Conservation (phyloP, 495 filamentous ascomycete species). For the Podospora pseudocomata region DNA sequence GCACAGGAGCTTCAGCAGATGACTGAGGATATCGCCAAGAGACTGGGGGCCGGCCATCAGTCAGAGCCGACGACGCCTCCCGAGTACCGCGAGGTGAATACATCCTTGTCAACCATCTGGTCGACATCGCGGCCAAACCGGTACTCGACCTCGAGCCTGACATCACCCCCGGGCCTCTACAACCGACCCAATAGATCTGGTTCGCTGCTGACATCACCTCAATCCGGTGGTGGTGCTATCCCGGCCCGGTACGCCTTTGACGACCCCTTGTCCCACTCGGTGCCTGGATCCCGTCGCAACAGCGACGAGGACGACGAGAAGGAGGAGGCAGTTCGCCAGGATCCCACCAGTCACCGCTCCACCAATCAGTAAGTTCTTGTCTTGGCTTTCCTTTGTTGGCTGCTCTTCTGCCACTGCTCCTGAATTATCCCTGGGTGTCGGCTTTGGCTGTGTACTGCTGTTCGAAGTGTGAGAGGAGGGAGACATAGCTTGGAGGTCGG, state of each 20-base stretch:
- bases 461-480: background rate
- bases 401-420: background rate
- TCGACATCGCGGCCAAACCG: slow-evolving; percentile 69
- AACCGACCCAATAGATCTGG: slow-evolving; percentile 69
- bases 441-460: background rate
- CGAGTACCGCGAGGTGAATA: slow-evolving; percentile 70
- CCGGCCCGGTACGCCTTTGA: slow-evolving; percentile 49
- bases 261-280: slow-evolving; percentile 71
- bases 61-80: slow-evolving; percentile 97
- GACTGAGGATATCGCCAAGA: slow-evolving; percentile 62
- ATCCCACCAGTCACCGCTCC: slow-evolving; percentile 63
- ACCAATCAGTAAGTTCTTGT: slow-evolving; percentile 58
- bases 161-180: slow-evolving; percentile 72
- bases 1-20: slow-evolving; percentile 79
- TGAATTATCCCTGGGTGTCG: background rate
- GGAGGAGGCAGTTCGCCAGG: slow-evolving; percentile 59
- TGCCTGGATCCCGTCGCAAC: slow-evolving; percentile 80
- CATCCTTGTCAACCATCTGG: slow-evolving; percentile 60
- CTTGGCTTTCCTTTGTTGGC: background rate
- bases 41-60: slow-evolving; percentile 58
- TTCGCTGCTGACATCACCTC: slow-evolving; percentile 62
- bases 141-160: slow-evolving; percentile 78
- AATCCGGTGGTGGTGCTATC: slow-evolving; percentile 46
- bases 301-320: slow-evolving; percentile 76
- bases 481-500: background rate